Conservation (phyloP, 768 basidiomycete species). For the Trametes cinnabarina region DNA sequence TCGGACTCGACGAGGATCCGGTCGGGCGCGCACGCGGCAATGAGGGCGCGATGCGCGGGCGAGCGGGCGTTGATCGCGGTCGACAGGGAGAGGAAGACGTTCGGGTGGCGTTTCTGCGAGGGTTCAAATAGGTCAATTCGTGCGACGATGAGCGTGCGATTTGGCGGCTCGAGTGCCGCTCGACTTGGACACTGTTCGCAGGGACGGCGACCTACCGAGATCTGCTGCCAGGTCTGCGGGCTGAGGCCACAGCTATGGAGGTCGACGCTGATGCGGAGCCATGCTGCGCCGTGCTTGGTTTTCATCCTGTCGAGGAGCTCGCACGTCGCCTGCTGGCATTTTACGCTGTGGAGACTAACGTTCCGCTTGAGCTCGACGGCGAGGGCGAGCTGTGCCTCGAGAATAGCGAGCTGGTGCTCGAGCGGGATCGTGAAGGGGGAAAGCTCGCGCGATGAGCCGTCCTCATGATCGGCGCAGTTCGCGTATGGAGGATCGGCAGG, state of each 20-base stretch:
- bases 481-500: slow-evolving; percentile 31
- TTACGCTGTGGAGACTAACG: slow-evolving; percentile 87
- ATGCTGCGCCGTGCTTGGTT: slow-evolving; percentile 53
- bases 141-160: not conserved
- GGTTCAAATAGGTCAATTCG: no score
- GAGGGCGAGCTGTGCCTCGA: slow-evolving; percentile 82
- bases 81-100: slow-evolving; percentile 86
- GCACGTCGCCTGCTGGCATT: slow-evolving; percentile 64
- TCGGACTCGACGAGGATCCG: slow-evolving; percentile 89
- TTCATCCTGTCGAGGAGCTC: slow-evolving; percentile 63
- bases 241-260: slow-evolving; percentile 90
- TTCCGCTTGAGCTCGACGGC: slow-evolving; percentile 77
- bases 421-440: slow-evolving; percentile 80
- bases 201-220: slow-evolving; percentile 57
- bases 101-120: slow-evolving; percentile 68
- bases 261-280: slow-evolving; percentile 74
- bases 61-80: slow-evolving; percentile 81
- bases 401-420: slow-evolving; percentile 75
- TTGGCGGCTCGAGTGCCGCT: not conserved
- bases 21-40: slow-evolving; percentile 57
- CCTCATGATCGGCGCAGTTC: not conserved
- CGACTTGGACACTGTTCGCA: not conserved
- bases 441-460: slow-evolving; percentile 44
- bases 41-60: slow-evolving; percentile 58
- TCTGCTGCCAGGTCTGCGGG: slow-evolving; percentile 65